Base-by-base conservation (phyloP, 352 stramenopile species). In the Pythium inflatum region DNA sequence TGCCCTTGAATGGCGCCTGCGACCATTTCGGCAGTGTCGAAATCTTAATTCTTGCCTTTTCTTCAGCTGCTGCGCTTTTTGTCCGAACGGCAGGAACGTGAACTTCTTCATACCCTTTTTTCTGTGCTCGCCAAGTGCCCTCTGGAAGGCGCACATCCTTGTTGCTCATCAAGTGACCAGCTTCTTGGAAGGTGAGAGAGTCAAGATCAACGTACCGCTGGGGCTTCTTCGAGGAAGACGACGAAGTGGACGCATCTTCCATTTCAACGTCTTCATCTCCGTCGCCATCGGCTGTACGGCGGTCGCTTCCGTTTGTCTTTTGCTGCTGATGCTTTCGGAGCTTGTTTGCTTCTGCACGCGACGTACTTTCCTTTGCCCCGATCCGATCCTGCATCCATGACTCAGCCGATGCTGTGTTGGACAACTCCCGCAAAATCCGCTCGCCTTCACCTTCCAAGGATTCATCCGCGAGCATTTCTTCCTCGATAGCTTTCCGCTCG, bases 51-150 rank as follows among this genome's bases (percentile, higher is more conserved):
- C 85, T 82, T 34, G 81, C 77, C 60, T 89, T 89, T 53, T 94
- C 87, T 77, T 96, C 87, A 27, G 74, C 79, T 2, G 80, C 81
- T 2, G 88, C 80, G 50, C 85, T 79, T 56, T 92, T 92, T 1
- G 89, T 90, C 14, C 86, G 83, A n/a, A 98, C 83, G 7, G 98
- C 97, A n/a, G 98, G 98, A 31, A 99, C 97, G 76, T 99, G 98
- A 0, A 99, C 96, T 79, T 99, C 98, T 85, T 99, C 98, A 50
- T 94, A 95, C 5, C 97, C 98, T 63, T 98, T 98, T 85, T 99
- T 99, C 84, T 98, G 96, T 8, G 94, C 96, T 51, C 96, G 85
- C 97, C 97, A 99, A 8, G 96, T 98, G 54, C 96, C 94, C 74
- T 99, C 94, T 4, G 98, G 98, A 11, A 99, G 74, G 40, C 92